phyloP scores from a whole-genome alignment of 2,329 filamentous ascomycete species.

The Setomelanomma holmii region DNA sequence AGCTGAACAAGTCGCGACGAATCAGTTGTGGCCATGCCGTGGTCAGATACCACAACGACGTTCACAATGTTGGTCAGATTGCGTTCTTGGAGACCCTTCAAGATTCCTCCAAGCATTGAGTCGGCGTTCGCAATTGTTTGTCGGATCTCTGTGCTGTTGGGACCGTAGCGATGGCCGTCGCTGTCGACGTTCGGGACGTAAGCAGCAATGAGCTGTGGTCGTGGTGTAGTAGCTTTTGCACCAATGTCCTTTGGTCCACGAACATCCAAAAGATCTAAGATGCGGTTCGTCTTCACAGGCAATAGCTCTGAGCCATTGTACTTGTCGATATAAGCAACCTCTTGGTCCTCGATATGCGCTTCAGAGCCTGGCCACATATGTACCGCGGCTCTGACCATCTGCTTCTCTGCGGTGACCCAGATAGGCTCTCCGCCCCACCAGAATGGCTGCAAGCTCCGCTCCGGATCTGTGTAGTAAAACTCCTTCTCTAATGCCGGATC shows the following conservation, averaged over 20 bases:
- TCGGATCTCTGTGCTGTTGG: slow-evolving; percentile 91
- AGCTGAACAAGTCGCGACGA: slow-evolving; percentile 81
- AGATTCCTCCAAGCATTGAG: slow-evolving; percentile 77
- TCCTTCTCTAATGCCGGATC: slow-evolving; percentile 77
- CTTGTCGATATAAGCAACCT: slow-evolving; percentile 82
- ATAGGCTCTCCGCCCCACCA: slow-evolving; percentile 97
- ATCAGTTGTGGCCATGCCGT: slow-evolving; percentile 96
- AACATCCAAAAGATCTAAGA: slow-evolving; percentile 83
- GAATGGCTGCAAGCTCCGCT: slow-evolving; percentile 77
- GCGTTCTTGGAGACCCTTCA: slow-evolving; percentile 76
- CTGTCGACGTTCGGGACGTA: slow-evolving; percentile 94
- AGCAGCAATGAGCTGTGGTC: slow-evolving; percentile 90
- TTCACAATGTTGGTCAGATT: slow-evolving; percentile 93
- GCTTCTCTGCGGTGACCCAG: slow-evolving; percentile 89
- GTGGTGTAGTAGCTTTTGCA: slow-evolving; percentile 57
- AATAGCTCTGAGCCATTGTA: slow-evolving; percentile 82
- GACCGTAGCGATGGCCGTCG: slow-evolving; percentile 86
- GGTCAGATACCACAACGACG: slow-evolving; percentile 93
- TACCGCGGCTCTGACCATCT: slow-evolving; percentile 78
- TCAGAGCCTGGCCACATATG: slow-evolving; percentile 99
- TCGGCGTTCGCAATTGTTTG: slow-evolving; percentile 81
- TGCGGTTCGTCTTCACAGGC: slow-evolving; percentile 75
- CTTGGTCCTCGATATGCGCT: slow-evolving; percentile 76
- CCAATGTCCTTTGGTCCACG: slow-evolving; percentile 72
- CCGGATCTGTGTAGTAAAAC: slow-evolving; percentile 85